Percentiles rank a stretch among this genome's conserved stretches.
Conservation (phyloP, 208 protist species). For the Trypanosoma theileri region DNA sequence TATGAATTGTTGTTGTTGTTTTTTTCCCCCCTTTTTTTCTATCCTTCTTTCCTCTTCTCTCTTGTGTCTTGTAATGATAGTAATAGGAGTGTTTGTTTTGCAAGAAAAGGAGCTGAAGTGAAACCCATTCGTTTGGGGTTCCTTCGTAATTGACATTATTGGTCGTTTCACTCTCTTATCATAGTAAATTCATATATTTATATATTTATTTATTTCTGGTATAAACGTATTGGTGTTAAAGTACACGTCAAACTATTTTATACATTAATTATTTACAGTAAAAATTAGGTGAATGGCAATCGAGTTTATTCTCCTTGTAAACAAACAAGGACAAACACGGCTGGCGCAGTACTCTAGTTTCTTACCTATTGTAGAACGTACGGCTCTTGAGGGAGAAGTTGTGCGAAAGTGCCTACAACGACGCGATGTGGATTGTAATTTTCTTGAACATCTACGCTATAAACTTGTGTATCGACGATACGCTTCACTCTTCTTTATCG, state of each 20-base stretch:
- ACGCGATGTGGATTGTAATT: constrained; percentile 87
- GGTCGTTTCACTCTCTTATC: neutral
- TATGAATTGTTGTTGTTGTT: neutral
- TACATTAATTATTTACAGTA: too few relatives aligned
- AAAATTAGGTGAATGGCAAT: constrained; percentile 55
- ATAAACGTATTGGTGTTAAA: constrained; percentile 4
- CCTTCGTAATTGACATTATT: neutral
- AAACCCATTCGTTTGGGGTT: too few relatives aligned
- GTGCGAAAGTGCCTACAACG: constrained; percentile 94
- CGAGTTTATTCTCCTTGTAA: constrained; percentile 96
- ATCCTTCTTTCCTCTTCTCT: constrained; percentile 7
- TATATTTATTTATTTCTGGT: constrained; percentile 14
- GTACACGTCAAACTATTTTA: neutral
- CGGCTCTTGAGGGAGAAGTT: constrained; percentile 91
- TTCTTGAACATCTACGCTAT: constrained; percentile 90
- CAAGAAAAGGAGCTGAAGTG: too few relatives aligned
- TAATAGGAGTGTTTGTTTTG: too few relatives aligned
- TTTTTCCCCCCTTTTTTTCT: neutral
- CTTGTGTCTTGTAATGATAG: neutral
- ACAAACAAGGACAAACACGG: constrained; percentile 97
- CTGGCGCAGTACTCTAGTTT: constrained; percentile 91
- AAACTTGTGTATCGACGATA: constrained; percentile 95
- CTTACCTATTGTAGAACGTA: constrained; percentile 74
- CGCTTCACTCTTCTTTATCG: constrained; percentile 96
- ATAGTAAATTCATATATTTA: constrained; percentile 7